phyloP scores from a whole-genome alignment of 2,329 filamentous ascomycete species.

The Aspergillus glaucus region DNA sequence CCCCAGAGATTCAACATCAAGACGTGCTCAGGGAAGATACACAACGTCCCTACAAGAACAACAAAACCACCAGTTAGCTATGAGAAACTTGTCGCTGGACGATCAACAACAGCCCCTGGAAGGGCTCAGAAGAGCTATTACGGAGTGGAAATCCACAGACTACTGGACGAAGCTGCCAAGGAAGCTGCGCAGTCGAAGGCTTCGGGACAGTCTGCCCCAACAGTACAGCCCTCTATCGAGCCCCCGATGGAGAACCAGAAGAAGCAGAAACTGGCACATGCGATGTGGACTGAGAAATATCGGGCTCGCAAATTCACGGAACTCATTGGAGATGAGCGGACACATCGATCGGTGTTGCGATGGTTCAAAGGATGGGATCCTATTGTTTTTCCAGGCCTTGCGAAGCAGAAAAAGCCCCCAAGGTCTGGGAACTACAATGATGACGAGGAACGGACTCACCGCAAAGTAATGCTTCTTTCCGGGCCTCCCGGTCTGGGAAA shows the following conservation, averaged over 20 bases:
- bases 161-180: conserved; percentile 65
- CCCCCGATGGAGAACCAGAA: conserved; percentile 12
- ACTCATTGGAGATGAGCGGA: conserved; percentile 87
- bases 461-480: conserved; percentile 83
- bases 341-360: conserved; percentile 79
- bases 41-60: conserved; percentile 38
- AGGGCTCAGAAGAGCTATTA: conserved; percentile 66
- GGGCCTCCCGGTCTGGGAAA: conserved; percentile 92
- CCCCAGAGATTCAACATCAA: conserved; percentile 29
- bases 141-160: conserved; percentile 80
- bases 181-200: conserved; percentile 44
- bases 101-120: conserved; percentile 46
- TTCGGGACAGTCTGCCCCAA: conserved; percentile 10
- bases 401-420: conserved; percentile 45
- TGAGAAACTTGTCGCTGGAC: conserved; percentile 48
- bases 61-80: conserved; percentile 38
- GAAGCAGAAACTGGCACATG: conserved; percentile 26
- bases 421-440: conserved; percentile 20
- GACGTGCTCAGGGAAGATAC: conserved; percentile 44
- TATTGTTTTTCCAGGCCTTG: conserved; percentile 76
- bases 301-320: conserved; percentile 87
- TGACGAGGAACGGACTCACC: conserved; percentile 68
- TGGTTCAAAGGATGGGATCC: conserved; percentile 96
- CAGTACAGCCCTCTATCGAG: conserved; percentile 31
- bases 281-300: conserved; percentile 95